phyloP scores from a whole-genome alignment of 345 rosid genomes.

The Aethionema arabicum region DNA sequence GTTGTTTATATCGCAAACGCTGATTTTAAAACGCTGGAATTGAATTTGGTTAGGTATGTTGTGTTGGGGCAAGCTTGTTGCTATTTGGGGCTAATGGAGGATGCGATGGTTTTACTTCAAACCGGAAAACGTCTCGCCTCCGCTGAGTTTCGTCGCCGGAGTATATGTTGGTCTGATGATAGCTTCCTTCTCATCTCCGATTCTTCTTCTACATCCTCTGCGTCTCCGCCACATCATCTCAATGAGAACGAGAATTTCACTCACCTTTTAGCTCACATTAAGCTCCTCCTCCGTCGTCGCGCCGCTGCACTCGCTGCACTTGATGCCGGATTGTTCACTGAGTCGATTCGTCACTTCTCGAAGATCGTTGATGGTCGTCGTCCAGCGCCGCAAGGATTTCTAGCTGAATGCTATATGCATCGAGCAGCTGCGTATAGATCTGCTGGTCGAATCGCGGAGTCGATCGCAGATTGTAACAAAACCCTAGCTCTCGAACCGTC shows the following conservation, averaged over 20 bases:
- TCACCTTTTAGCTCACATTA: conserved; percentile 74
- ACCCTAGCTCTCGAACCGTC: conserved; percentile 82
- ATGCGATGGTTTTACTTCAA: conserved; percentile 91
- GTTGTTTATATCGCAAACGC: background rate
- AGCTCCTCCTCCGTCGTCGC: conserved; percentile 85
- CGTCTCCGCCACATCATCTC: conserved; percentile 53
- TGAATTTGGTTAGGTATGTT: conserved; percentile 50
- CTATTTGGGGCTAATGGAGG: conserved; percentile 94
- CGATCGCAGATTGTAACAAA: conserved; percentile 88
- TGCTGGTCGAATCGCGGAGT: conserved; percentile 74
- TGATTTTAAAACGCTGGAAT: background rate
- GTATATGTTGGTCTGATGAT: conserved; percentile 85
- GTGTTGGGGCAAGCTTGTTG: conserved; percentile 91
- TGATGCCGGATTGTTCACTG: conserved; percentile 71
- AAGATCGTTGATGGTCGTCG: conserved; percentile 89
- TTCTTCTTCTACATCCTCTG: conserved; percentile 37
- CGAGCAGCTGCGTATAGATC: conserved; percentile 76
- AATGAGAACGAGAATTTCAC: conserved; percentile 55
- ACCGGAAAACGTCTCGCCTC: conserved; percentile 89
- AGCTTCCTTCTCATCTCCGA: conserved; percentile 60
- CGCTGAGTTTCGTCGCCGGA: conserved; percentile 90
- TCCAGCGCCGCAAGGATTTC: conserved; percentile 84
- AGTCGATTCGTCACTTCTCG: conserved; percentile 89
- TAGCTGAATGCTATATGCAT: conserved; percentile 85
- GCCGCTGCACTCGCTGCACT: conserved; percentile 86